These are phyloP conservation scores for Arthromyces matolae DNA, from an alignment of 768 basidiomycete genomes.

Conservation along the genomic window DNA sequence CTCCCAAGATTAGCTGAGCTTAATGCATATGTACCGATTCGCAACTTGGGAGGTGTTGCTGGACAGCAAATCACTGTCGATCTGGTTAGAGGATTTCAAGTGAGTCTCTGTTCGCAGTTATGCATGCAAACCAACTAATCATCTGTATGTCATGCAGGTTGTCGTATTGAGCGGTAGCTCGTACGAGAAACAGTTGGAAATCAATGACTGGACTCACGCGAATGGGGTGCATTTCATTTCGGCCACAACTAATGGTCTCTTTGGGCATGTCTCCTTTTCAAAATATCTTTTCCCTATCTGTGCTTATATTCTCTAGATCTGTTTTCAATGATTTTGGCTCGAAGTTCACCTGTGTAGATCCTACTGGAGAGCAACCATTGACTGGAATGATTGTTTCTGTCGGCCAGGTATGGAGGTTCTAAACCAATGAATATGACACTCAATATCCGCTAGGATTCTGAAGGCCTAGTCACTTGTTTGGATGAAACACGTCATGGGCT, in stretches of 20 bases:
- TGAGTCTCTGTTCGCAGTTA: conserved; percentile 28
- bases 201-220: conserved; percentile 91
- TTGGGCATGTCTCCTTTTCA: conserved; percentile 56
- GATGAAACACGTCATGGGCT: conserved; percentile 97
- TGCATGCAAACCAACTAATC: conserved; percentile 7
- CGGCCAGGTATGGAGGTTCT: too few species aligned
- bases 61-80: conserved; percentile 80
- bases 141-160: conserved; percentile 44
- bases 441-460: too few species aligned
- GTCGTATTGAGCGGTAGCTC: conserved; percentile 84
- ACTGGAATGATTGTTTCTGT: conserved; percentile 95
- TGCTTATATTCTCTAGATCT: conserved; percentile 47
- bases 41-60: conserved; percentile 71
- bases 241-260: conserved; percentile 88
- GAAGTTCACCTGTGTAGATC: conserved; percentile 93
- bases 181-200: conserved; percentile 82
- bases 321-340: conserved; percentile 96
- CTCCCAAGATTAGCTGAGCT: conserved; percentile 89
- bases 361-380: conserved; percentile 95
- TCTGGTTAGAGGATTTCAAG: conserved; percentile 85
- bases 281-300: neutral
- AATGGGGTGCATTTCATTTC: conserved; percentile 90
- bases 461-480: conserved; percentile 93
- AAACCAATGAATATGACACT: too few species aligned
- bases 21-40: conserved; percentile 94